Percentiles rank a stretch among this genome's conserved stretches.
phyloP scores from a whole-genome alignment of 2,329 filamentous ascomycete species.

The Talaromyces verruculosus region DNA sequence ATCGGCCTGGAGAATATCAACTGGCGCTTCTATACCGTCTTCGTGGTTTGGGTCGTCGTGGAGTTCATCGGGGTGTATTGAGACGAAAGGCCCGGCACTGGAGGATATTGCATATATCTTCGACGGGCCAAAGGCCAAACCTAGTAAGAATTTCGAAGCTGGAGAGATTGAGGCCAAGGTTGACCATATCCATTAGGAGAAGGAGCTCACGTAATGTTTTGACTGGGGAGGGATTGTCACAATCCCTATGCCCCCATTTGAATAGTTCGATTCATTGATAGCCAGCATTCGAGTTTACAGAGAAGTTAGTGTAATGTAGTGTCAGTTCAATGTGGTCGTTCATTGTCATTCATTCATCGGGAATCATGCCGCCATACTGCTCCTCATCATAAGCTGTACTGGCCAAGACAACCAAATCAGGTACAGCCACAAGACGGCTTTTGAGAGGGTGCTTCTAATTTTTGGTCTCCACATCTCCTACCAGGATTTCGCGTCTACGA shows the following conservation, averaged over 20 bases:
- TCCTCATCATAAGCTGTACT: background rate
- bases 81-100: conserved; percentile 69
- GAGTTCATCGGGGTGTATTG: conserved; percentile 40
- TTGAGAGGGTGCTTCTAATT: no score
- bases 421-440: no score
- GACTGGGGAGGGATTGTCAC: background rate
- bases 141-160: background rate
- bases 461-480: no score
- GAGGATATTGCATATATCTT: conserved; percentile 71
- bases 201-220: background rate
- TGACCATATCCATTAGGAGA: background rate
- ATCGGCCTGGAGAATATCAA: conserved; percentile 48
- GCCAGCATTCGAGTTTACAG: background rate
- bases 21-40: conserved; percentile 8
- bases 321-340: no score
- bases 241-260: background rate
- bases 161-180: background rate
- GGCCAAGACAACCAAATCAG: no score
- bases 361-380: background rate
- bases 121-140: conserved; percentile 59
- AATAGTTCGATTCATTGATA: background rate
- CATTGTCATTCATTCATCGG: background rate
- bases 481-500: no score
- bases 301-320: background rate
- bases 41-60: conserved; percentile 31